Evolutionary conservation across 2,329 filamentous ascomycete genomes (phyloP), one percentile per base, ranked within the genome.

Genomic region (Fusarium begoniae): DNA sequence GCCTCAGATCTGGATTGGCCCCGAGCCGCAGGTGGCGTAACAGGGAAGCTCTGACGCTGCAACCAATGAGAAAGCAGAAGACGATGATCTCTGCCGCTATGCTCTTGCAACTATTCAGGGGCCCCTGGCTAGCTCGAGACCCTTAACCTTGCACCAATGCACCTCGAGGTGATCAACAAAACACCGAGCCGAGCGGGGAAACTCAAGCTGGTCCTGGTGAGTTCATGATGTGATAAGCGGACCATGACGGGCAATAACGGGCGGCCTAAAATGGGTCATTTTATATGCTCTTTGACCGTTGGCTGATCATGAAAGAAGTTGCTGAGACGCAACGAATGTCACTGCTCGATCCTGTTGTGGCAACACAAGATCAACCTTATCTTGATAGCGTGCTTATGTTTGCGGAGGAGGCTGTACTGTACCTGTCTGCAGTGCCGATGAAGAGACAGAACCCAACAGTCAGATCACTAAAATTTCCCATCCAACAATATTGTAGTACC

Each of bases 1-100:
- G 80, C 75, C 78, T 69, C 75, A 78, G 78, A 80, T 80, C 80
- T 77, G 81, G 83, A 85, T 85, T 85, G 84, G 84, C 79, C 82
- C 77, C 72, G 63, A 70, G 77, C 77, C 69, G 65, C 75, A 77
- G 69, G 74, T 75, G 64, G 55, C 53, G 58, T 40, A 53, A 69
- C 74, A 77, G 63, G 75, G 75, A 13, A 43, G 6, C 4, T 28
- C 9, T 66, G 47, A 12, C 41, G 18, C 30, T 50, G 3, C 10
- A 37, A 9, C 76, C 59, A 78, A 78, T 78, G 8, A 68, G 18
- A 51, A 0, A 0, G 4, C 30, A 30, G 13, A 63, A 41, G 15
- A 28, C 40, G 48, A 60, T 53, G 35, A 69, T 63, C 59, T 59
- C 53, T 65, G 55, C 66, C 66, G 26, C 59, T 62, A 47, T 54